These are phyloP conservation scores for Lathyrus tuberosus DNA, from an alignment of 306 rosid genomes.

Conservation along the genomic window DNA sequence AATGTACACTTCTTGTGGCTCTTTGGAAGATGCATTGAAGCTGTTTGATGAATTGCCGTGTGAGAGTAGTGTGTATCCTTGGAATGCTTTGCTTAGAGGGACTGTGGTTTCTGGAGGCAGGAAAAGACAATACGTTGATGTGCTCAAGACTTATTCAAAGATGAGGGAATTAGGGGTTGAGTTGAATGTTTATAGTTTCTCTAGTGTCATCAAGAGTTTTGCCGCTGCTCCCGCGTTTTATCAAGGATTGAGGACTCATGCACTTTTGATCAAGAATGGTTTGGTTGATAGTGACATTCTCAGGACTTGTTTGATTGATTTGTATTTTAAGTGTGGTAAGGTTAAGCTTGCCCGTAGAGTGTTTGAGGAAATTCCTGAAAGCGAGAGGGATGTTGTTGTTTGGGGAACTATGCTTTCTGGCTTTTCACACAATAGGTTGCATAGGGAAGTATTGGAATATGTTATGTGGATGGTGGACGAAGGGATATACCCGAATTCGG, in stretches of 20 bases:
- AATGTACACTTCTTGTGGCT: conserved; percentile 20
- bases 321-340: conserved; percentile 23
- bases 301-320: conserved; percentile 19
- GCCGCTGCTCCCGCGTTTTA: neutral
- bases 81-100: conserved; percentile 21
- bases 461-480: conserved; percentile 21
- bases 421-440: conserved; percentile 20
- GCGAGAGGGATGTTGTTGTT: conserved; percentile 22
- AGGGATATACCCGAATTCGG: conserved; percentile 10
- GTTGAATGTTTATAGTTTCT: conserved; percentile 22
- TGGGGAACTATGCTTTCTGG: conserved; percentile 18
- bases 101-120: conserved; percentile 10
- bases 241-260: conserved; percentile 23
- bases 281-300: conserved; percentile 18
- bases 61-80: conserved; percentile 4
- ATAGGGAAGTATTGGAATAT: conserved; percentile 16
- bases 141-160: conserved; percentile 6
- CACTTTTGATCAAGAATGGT: conserved; percentile 12
- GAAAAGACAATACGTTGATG: neutral
- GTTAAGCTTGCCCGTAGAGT: conserved; percentile 3
- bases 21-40: conserved; percentile 6
- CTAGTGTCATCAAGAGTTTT: conserved; percentile 1
- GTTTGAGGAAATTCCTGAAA: conserved; percentile 13
- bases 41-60: neutral
- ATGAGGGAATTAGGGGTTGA: conserved; percentile 26